Percentiles rank a stretch among this genome's conserved stretches.
phyloP scores from a whole-genome alignment of 176 grass and related monocot species.

The Oryza punctata region DNA sequence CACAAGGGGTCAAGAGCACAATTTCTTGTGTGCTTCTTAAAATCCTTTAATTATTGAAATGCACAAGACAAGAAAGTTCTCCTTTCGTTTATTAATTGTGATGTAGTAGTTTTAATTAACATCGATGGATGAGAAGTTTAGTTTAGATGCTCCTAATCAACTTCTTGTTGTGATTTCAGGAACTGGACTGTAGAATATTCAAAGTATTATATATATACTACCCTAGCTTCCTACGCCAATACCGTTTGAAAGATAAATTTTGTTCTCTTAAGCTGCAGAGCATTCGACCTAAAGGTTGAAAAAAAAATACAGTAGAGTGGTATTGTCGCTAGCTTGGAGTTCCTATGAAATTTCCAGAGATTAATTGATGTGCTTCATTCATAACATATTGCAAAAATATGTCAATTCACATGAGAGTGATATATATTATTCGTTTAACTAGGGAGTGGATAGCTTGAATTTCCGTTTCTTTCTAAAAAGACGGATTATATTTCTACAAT shows the following conservation, averaged over 20 bases:
- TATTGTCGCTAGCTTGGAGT: neutral
- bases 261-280: neutral
- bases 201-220: neutral
- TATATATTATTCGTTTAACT: too few species aligned
- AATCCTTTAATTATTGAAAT: neutral
- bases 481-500: neutral
- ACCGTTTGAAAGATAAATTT: neutral
- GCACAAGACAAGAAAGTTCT: neutral
- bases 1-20: neutral
- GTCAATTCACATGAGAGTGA: neutral
- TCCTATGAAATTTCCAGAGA: neutral
- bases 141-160: neutral
- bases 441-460: neutral
- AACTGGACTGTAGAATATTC: neutral
- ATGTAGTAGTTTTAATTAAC: conserved; percentile 8
- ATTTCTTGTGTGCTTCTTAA: neutral
- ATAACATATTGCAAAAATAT: neutral
- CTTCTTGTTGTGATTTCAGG: neutral
- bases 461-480: neutral
- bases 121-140: neutral
- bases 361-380: neutral
- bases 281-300: neutral
- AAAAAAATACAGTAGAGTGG: neutral
- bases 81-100: neutral
- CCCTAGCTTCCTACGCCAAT: neutral